Base-by-base conservation (phyloP, 768 basidiomycete genomes). In the Strobilomyces echinocephalus region DNA sequence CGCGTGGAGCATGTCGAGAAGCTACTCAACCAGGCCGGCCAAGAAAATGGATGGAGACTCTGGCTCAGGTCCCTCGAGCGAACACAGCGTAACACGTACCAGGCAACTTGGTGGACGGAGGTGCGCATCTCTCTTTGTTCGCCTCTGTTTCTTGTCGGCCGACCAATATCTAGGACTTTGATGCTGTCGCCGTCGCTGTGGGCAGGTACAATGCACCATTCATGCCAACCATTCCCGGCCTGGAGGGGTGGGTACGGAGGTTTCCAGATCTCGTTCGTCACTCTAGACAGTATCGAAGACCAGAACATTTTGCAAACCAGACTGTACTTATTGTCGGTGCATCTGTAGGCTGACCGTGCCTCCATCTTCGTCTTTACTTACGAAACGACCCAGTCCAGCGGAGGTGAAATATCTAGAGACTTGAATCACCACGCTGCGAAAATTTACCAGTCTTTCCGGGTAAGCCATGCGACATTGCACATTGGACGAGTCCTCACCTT, bases 1-100 rank as follows among this genome's bases (percentile, higher is more conserved):
- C 74, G 78, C 10, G 77, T 81, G 8, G 78, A 80, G 50, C 63
- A 62, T 12, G 64, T 75, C 30, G 71, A 77, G 53, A 80, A 79
- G 52, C 59, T 67, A 0, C 47, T 61, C n/a, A 61, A 71, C 51
- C 5, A 54, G 30, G 34, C 30, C 4, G 43, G 43, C 2, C 28
- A 30, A 31, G 3, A 52, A 38, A 57, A 46, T 14, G 58, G 58
- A 8, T 59, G 57, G 58, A 36, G 57, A 34, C 57, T 59, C 18
- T 59, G 57, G 57, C 33, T 59, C 28, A 45, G 43, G 43, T 45
- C 43, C 30, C 42, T 43, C 16, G 15, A 43, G 15, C 35, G 34
- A 31, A 59, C 54, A 2, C 63, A 50, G 4, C 31, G 21, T 0
- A 52, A 62, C 41, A 59, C 54, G 0, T 63, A 64, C 28, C 64